A percentile compares a stretch with the other conserved stretches of the same genome.
Conservation (phyloP, 108 stramenopile species). For the Chaetoceros muelleri region DNA sequence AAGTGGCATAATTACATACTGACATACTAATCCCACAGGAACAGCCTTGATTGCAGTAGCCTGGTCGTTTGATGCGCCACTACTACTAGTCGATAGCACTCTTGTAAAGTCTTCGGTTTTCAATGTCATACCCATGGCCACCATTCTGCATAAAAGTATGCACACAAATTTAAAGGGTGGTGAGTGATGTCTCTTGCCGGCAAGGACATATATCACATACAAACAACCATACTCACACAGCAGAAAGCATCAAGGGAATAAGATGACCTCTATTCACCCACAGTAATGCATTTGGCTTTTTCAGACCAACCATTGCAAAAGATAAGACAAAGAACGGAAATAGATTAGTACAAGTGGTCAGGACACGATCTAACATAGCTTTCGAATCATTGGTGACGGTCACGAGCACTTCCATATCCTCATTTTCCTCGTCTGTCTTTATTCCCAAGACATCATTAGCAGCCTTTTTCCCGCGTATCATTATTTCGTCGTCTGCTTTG, state of each 20-base stretch:
- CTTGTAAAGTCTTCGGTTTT: conserved; percentile 72
- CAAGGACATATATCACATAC: not conserved
- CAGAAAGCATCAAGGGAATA: conserved; percentile 63
- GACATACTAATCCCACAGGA: conserved; percentile 81
- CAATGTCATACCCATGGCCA: conserved; percentile 89
- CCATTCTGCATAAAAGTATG: conserved; percentile 38
- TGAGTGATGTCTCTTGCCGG: not conserved
- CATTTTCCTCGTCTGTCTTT: not conserved
- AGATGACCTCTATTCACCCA: conserved; percentile 70
- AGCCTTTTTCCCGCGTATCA: not conserved
- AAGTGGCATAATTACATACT: conserved; percentile 86
- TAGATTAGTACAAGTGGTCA: conserved; percentile 58
- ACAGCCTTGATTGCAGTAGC: conserved; percentile 32
- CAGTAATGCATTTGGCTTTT: conserved; percentile 33
- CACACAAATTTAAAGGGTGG: not conserved
- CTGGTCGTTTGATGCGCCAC: conserved; percentile 7
- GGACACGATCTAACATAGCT: conserved; percentile 31
- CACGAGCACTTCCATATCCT: not conserved
- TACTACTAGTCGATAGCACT: conserved; percentile 41
- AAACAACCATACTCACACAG: conserved; percentile 16
- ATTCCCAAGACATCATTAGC: not conserved
- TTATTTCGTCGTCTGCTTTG: not conserved
- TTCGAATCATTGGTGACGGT: not conserved
- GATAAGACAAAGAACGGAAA: conserved; percentile 81
- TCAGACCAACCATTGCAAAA: conserved; percentile 49